Evolutionary conservation across 192 early-diverging fungal species (phyloP), one percentile per base, ranked within the genome.

Genomic region (Podochytrium sp.): DNA sequence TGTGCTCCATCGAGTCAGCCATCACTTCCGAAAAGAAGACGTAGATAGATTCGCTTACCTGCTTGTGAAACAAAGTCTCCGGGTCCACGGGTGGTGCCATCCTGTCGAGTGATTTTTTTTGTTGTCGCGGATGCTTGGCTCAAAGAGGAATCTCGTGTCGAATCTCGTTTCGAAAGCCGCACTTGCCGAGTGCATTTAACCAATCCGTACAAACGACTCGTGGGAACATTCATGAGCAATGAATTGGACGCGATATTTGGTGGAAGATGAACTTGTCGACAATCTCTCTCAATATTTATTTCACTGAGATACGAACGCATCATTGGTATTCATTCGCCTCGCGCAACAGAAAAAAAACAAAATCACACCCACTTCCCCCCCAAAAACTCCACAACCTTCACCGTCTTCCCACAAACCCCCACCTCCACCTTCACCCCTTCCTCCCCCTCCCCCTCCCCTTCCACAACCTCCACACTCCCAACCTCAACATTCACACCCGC

Each of bases 21-120:
- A 18, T 27, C 16, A 65, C 25, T 39, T 33, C 12, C 6, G 35
- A 2, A 7, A 37, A 37, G 6, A 12, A 41, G 61, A 20, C 14
- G n/a, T 3, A 0, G 16, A 23, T 1, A 58, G 1, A 27, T 33
- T 16, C 25, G 12, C 47, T 12, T 12, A 65, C 64, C 64, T 65
- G 64, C 35, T 69, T 69, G 12, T n/a, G 10, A 20, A 25, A 69
- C 14, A 69, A 16, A 3, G 40, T n/a, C 34, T 69, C 66, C 25
- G 66, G 66, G 51, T 69, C 66, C 12, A 55, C 18, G 30, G 50
- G 66, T n/a, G 35, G 12, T 10, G 32, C 50, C 50, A 51, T 69
- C 14, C 47, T 41, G 37, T 12, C 12, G 53, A 56, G n/a, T 61
- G 58, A 7, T 61, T 61, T 32, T 32, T 61, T 61, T 61, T 61